These are phyloP conservation scores for Colletotrichum chrysophilum DNA, from an alignment of 2,329 filamentous ascomycete genomes.

Conservation along the genomic window DNA sequence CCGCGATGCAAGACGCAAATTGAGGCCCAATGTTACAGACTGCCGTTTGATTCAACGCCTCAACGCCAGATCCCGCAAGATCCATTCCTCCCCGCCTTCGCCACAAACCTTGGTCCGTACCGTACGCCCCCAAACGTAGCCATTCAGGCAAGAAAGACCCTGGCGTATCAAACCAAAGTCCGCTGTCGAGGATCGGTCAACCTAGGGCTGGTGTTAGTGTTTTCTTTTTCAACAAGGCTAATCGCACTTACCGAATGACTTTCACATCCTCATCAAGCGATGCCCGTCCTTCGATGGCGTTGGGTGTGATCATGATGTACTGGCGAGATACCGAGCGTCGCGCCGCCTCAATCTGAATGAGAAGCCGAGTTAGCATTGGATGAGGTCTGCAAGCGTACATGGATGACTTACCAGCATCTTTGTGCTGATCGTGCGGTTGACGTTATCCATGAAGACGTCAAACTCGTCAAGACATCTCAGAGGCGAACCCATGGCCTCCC, in stretches of 20 bases:
- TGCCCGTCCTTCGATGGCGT: conserved; percentile 71
- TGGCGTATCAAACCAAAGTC: conserved; percentile 37
- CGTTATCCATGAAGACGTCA: conserved; percentile 98
- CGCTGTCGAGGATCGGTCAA: conserved; percentile 65
- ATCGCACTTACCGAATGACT: conserved; percentile 68
- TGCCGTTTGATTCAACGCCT: not conserved
- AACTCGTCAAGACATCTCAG: conserved; percentile 97
- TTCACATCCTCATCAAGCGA: conserved; percentile 73
- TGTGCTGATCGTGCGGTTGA: conserved; percentile 92
- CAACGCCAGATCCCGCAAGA: not conserved
- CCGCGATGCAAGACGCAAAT: not conserved
- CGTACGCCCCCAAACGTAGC: not conserved
- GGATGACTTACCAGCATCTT: conserved; percentile 80
- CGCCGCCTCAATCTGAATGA: conserved; percentile 75
- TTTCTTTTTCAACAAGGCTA: not conserved
- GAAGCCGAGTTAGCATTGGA: not conserved
- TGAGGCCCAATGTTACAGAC: not conserved
- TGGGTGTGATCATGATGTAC: conserved; percentile 96
- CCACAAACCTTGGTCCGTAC: not conserved
- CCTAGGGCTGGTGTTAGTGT: conserved; percentile 40
- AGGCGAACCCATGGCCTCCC: conserved; percentile 98
- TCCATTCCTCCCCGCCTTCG: not conserved
- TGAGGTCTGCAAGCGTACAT: not conserved
- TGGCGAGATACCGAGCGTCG: conserved; percentile 87
- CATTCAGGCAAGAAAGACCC: not conserved